Evolutionary conservation across 768 basidiomycete genomes (phyloP), one percentile per base, ranked within the genome.

Genomic region (Suillus spraguei): DNA sequence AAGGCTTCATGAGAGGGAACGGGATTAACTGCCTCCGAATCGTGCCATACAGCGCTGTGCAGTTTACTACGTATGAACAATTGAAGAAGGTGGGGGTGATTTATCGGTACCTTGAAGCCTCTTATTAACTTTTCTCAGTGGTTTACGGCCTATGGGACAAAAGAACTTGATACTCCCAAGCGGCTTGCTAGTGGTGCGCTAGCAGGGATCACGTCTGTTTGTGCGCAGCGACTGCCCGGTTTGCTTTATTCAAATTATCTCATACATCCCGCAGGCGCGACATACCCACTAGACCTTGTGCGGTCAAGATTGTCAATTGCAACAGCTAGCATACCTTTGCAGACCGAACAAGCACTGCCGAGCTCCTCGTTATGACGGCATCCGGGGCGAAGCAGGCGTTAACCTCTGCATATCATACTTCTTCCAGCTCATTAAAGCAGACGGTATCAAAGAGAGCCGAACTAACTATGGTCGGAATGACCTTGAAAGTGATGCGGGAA

Each of bases 211-310:
- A 91, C 92, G 10, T 95, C 94, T 64, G 97, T 99, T 66, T 92
- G 95, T 95, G 71, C 72, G 92, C 85, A 38, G 59, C 36, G 33
- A 54, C 60, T 39, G 35, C 63, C 61, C 17, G 65, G 56, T 20
- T 60, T 64, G 47, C 47, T 62, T 63, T 49, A 50, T 64, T 38
- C 28, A 28, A 28, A 38, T 60, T 68, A 39, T 63, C 55, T 59
- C 64, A 59, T 64, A 13, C 17, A 4, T 41, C 5, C 28, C 54
- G 20, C 61, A 93, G 92, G 88, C 67, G 83, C 92, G 54, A 95
- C 93, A 77, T 94, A 95, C 79, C 97, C 97, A 10, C 79, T 99
- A 66, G 97, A 99, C 74, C 88, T 99, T 56, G 92, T 99, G 36
- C 86, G 97, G 50, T 92, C 94, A 32, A 86, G 97, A 41, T 80